phyloP scores from a whole-genome alignment of 352 stramenopile species.

The Peronospora belbahrii region DNA sequence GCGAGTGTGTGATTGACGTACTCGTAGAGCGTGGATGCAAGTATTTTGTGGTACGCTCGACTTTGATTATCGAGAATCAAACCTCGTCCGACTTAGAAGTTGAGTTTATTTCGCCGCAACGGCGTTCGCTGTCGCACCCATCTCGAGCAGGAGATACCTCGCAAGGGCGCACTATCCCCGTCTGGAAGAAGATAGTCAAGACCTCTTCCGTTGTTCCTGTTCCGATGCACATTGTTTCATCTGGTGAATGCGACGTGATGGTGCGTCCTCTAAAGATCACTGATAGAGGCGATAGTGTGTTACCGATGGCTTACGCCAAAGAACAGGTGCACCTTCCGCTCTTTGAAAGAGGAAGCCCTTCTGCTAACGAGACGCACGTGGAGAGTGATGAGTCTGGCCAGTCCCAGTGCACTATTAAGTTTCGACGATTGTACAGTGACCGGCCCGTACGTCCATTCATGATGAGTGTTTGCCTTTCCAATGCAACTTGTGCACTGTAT shows the following conservation, averaged over 20 bases:
- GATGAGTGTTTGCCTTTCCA: slow-evolving; percentile 60
- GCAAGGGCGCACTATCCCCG: slow-evolving; percentile 38
- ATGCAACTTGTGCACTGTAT: slow-evolving; percentile 47
- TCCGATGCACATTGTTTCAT: slow-evolving; percentile 64
- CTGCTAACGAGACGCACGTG: slow-evolving; percentile 21
- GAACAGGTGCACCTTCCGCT: slow-evolving; percentile 61
- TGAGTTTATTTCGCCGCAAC: slow-evolving; percentile 65
- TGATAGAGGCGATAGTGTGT: slow-evolving; percentile 7
- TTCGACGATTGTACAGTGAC: slow-evolving; percentile 67
- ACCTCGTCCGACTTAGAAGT: slow-evolving; percentile 76
- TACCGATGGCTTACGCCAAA: slow-evolving; percentile 68
- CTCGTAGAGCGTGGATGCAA: slow-evolving; percentile 82
- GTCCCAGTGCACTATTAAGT: slow-evolving; percentile 57
- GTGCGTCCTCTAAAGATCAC: slow-evolving; percentile 62
- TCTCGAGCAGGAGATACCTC: slow-evolving; percentile 22
- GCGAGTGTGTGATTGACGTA: slow-evolving; percentile 82
- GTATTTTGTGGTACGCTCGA: slow-evolving; percentile 80
- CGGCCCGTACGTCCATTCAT: slow-evolving; percentile 75
- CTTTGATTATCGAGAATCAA: slow-evolving; percentile 75
- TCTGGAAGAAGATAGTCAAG: slow-evolving; percentile 63
- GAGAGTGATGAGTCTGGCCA: slow-evolving; percentile 29
- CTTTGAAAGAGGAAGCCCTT: slow-evolving; percentile 42
- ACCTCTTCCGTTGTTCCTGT: slow-evolving; percentile 55
- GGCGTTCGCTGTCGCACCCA: slow-evolving; percentile 29
- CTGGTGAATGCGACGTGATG: slow-evolving; percentile 64